Base-by-base conservation (phyloP, 495 filamentous ascomycete species). In the Neurospora discreta region DNA sequence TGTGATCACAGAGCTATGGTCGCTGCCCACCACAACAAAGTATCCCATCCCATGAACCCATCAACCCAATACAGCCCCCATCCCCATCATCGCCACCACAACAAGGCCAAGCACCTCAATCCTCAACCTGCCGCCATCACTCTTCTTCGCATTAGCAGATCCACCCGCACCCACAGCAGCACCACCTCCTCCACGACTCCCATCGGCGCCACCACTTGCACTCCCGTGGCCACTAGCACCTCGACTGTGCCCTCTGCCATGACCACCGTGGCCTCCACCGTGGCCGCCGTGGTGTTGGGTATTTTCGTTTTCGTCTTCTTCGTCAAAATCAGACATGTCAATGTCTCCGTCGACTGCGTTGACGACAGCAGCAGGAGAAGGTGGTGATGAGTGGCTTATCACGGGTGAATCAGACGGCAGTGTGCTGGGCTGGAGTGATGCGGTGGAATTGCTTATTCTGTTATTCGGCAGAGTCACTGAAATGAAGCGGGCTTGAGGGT, bases 401-500 rank as follows among this genome's bases (percentile, higher is more conserved):
- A 2, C 6, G 11, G 13, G 23, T 60, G 5, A 1, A 16, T 8
- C 2, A 23, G 46, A 0, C 10, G 46, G 1, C 2, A 0, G 0
- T 9, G 6, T 1, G 6, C 5, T 30, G 26, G 52, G 16, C 13
- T 18, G 23, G 26, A 3, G 13, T 3, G 20, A 23, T 52, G 11
- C 16, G 52, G 18, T n/a, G 20, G 33, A 36, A 36, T 0, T 52
- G 20, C 2, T 52, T 23, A 10, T 20, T 16, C 0, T 16, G 11
- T 30, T 0, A 33, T 6, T 1, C 6, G 23, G 23, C 3, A 30
- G 5, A 4, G 5, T 60, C 15, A 9, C 26, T 4, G 52, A 33
- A 8, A 26, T 0, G 6, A 0, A 0, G 6, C 13, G 52, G 52
- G 26, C 3, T 18, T 60, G 52, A 0, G 26, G 26, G 15, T 18